Evolutionary conservation across 352 stramenopile species (phyloP).

Genomic region (Thraustotheca clavata): DNA sequence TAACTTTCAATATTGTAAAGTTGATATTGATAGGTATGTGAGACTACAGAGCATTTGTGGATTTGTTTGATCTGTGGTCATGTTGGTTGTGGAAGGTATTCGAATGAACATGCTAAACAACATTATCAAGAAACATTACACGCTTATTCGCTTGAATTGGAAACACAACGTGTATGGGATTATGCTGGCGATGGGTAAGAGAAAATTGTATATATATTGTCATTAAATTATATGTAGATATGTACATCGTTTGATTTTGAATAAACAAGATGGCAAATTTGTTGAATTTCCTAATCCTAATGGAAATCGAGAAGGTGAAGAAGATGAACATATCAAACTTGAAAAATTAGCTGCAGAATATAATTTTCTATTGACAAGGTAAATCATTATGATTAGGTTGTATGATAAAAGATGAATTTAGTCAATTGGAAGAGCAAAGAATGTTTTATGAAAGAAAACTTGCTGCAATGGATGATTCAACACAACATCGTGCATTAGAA

Average conservation of each 20-base stretch:
- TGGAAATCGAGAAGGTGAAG: slow-evolving; percentile 83
- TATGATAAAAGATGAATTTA: slow-evolving; percentile 21
- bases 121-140: slow-evolving; percentile 92
- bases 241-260: slow-evolving; percentile 80
- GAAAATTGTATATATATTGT: no score
- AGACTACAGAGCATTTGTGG: slow-evolving; percentile 91
- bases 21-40: slow-evolving; percentile 56
- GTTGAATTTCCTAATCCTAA: slow-evolving; percentile 91
- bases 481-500: slow-evolving; percentile 51
- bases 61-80: slow-evolving; percentile 95
- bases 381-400: background rate
- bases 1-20: slow-evolving; percentile 32
- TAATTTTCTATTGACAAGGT: slow-evolving; percentile 93
- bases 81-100: slow-evolving; percentile 95
- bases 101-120: slow-evolving; percentile 89
- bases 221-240: slow-evolving; percentile 30
- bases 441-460: slow-evolving; percentile 87
- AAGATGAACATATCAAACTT: slow-evolving; percentile 91
- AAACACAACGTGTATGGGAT: slow-evolving; percentile 94
- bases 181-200: slow-evolving; percentile 84
- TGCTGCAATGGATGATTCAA: slow-evolving; percentile 46
- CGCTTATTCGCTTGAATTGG: slow-evolving; percentile 93
- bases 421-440: slow-evolving; percentile 93
- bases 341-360: slow-evolving; percentile 95
- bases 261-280: slow-evolving; percentile 92